Evolutionary conservation across 2,329 filamentous ascomycete genomes (phyloP), one percentile per base, ranked within the genome.

Genomic region (Venturia effusa): DNA sequence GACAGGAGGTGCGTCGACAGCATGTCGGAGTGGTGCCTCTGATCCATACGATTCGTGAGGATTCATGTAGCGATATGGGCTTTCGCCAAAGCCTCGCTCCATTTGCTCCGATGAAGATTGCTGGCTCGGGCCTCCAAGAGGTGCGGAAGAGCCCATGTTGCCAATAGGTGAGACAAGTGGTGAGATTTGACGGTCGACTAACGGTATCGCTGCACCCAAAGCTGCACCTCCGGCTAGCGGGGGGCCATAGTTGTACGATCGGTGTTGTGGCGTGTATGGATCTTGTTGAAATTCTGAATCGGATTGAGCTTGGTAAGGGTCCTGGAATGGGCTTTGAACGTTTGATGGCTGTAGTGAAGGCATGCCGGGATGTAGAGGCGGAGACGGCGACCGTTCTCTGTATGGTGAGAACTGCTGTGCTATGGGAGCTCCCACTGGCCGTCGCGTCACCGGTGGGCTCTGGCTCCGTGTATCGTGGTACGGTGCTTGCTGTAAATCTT

Each of bases 371-470:
- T 63, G 61, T 30, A 74, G 69, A 45, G 71, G 77, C 70, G 81
- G 79, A 73, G 85, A 79, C 59, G 86, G 85, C 64, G 88, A 83
- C 66, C 87, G 68, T 30, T 86, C 87, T 73, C 85, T 87, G 68
- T 88, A 82, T 66, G 85, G 79, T 13, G 61, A 37, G 27, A 15
- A 13, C 51, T 61, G 55, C 45, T 37, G 59, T 30, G 62, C 62
- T 30, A 37, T 11, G 39, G 37, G 54, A 64, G 37, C n/a, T 57
- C 34, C 27, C 11, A 61, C 17, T 11, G 63, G 30, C 34, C 32
- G 63, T 19, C 30, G 63, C 24, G 59, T 43, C 34, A 34, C 41
- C 4, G 61, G 45, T 24, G 61, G 41, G 61, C 43, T 62, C 15
- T 54, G 34, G 32, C 43, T 37, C 54, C 19, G 51, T 45, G 32